A percentile compares a stretch with the other conserved stretches of the same genome.
phyloP scores from a whole-genome alignment of 2,329 filamentous ascomycete species.

The Apiospora kogelbergensis region DNA sequence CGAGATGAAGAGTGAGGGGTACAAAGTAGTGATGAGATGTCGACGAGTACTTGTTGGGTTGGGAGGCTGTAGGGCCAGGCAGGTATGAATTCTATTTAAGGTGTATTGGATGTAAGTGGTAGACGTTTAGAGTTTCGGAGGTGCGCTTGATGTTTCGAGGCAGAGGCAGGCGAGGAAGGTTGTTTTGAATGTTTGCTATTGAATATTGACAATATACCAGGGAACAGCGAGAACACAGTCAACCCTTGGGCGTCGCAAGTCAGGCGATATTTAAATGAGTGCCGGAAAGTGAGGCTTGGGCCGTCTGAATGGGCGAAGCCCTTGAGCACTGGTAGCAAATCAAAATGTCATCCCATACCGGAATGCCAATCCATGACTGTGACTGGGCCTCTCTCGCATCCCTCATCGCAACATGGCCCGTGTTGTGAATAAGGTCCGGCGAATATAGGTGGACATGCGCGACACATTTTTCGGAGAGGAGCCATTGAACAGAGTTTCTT shows the following conservation, averaged over 20 bases:
- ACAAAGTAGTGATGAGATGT: neutral
- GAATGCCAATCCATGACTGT: neutral
- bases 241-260: neutral
- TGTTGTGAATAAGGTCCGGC: neutral
- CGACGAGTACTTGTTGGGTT: neutral
- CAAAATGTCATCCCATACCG: neutral
- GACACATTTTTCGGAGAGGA: neutral
- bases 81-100: neutral
- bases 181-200: neutral
- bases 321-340: neutral
- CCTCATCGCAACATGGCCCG: neutral
- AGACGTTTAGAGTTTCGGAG: neutral
- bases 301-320: neutral
- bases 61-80: neutral
- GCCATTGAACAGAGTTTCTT: conserved; percentile 4
- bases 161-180: neutral
- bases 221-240: neutral
- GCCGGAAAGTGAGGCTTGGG: neutral
- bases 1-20: neutral
- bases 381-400: neutral
- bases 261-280: neutral
- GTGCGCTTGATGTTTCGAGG: neutral
- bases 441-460: conserved; percentile 4
- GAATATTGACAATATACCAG: neutral
- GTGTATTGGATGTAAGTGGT: neutral